A percentile compares a stretch with the other conserved stretches of the same genome.
Evolutionary conservation across 108 stramenopile species (phyloP).

Genomic region (Pseudonitzschia delicatissima): DNA sequence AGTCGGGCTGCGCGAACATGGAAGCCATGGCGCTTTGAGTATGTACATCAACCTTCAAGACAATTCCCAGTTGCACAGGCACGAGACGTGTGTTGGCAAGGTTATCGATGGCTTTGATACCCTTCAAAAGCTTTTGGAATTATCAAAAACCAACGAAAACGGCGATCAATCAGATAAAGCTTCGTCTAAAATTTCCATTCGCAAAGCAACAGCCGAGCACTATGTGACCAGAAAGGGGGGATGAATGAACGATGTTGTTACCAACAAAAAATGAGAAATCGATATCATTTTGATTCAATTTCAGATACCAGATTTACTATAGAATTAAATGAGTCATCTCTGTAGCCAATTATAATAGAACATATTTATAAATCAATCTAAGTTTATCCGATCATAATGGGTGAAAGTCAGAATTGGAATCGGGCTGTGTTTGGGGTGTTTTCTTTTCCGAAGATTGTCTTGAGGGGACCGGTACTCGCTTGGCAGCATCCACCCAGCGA

Average conservation of each 20-base stretch:
- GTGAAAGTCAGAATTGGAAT: too few relatives aligned
- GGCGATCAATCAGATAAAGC: neutral
- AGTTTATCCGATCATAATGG: too few relatives aligned
- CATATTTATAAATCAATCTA: too few relatives aligned
- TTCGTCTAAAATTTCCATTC: constrained; percentile 9
- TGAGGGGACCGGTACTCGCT: constrained; percentile 11
- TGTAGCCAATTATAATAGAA: neutral
- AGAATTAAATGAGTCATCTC: too few relatives aligned
- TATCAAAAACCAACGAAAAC: neutral
- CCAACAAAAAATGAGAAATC: too few relatives aligned
- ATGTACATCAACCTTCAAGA: constrained; percentile 52
- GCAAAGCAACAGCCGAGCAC: constrained; percentile 29
- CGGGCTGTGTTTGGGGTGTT: too few relatives aligned
- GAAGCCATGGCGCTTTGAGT: constrained; percentile 1
- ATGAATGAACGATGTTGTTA: too few relatives aligned
- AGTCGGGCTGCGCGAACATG: constrained; percentile 36
- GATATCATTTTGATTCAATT: too few relatives aligned
- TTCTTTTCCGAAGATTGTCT: too few relatives aligned
- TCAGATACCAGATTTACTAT: too few relatives aligned
- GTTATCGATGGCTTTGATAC: constrained; percentile 46
- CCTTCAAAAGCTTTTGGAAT: constrained; percentile 39
- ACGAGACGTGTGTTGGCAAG: constrained; percentile 51
- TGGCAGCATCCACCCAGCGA: constrained; percentile 55
- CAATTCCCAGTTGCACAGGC: constrained; percentile 36
- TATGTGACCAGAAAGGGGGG: constrained; percentile 21